phyloP scores from a whole-genome alignment of 2,329 filamentous ascomycete species.

The Aspergillus ustus region DNA sequence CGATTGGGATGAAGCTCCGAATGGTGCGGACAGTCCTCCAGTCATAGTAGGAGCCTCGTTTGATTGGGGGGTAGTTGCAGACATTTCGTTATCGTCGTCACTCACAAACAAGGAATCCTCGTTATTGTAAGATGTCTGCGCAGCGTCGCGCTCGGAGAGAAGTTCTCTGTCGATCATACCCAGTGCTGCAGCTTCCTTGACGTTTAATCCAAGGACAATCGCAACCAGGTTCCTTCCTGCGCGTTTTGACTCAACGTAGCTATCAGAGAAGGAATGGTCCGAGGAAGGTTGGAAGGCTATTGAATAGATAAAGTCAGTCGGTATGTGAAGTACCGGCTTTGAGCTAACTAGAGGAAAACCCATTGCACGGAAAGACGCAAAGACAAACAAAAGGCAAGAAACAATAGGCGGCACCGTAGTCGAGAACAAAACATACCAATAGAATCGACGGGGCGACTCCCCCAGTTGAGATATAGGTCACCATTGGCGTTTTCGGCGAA shows the following conservation, averaged over 20 bases:
- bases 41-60: constrained; percentile 16
- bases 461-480: constrained; percentile 56
- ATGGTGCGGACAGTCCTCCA: constrained; percentile 15
- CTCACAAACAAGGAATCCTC: constrained; percentile 46
- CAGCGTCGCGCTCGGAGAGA: constrained; percentile 33
- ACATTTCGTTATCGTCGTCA: constrained; percentile 40
- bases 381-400: constrained; percentile 11
- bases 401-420: constrained; percentile 25
- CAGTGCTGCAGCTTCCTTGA: constrained; percentile 54
- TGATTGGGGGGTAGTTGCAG: constrained; percentile 27
- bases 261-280: constrained; percentile 59
- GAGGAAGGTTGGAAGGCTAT: constrained; percentile 49
- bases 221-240: constrained; percentile 59
- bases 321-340: constrained; percentile 12
- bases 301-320: constrained; percentile 24
- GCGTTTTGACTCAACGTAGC: constrained; percentile 63
- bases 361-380: background rate
- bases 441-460: constrained; percentile 51
- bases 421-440: constrained; percentile 46
- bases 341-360: background rate
- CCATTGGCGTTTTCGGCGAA: constrained; percentile 54
- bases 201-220: constrained; percentile 60
- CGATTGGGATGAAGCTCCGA: constrained; percentile 30
- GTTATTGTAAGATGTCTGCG: constrained; percentile 28
- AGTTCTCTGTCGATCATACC: constrained; percentile 55